These are phyloP conservation scores for Podospora fimiseda DNA, from an alignment of 495 filamentous ascomycete genomes.

Conservation along the genomic window DNA sequence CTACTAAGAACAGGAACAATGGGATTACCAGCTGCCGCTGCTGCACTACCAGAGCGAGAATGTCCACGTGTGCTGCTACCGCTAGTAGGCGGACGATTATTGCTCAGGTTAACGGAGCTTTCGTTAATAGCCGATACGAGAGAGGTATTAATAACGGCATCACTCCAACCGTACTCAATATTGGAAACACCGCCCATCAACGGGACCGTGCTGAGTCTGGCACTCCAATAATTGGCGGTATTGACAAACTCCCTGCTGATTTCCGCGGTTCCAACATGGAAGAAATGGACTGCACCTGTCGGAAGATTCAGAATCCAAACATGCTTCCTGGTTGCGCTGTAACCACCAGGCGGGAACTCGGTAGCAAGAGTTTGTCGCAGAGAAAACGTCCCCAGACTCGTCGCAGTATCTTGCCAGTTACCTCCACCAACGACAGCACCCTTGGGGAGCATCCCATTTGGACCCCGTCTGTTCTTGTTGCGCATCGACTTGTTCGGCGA, in stretches of 20 bases:
- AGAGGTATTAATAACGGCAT: slow-evolving; percentile 73
- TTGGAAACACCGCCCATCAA: slow-evolving; percentile 90
- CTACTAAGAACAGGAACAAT: slow-evolving; percentile 17
- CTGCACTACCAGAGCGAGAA: slow-evolving; percentile 40
- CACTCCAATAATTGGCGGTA: slow-evolving; percentile 97
- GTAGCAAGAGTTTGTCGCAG: slow-evolving; percentile 91
- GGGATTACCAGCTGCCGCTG: slow-evolving; percentile 23
- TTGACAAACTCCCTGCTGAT: slow-evolving; percentile 91
- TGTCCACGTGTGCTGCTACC: slow-evolving; percentile 25
- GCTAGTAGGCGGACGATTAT: slow-evolving; percentile 14
- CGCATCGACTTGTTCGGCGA: slow-evolving; percentile 66
- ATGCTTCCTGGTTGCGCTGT: slow-evolving; percentile 81
- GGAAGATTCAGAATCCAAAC: slow-evolving; percentile 95
- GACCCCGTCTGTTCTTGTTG: slow-evolving; percentile 52
- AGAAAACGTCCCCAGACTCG: slow-evolving; percentile 76
- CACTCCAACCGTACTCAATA: slow-evolving; percentile 95
- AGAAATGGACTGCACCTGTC: slow-evolving; percentile 89
- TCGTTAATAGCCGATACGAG: slow-evolving; percentile 51
- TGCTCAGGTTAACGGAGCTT: slow-evolving; percentile 15
- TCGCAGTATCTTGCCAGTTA: slow-evolving; percentile 95
- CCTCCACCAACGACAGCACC: slow-evolving; percentile 79
- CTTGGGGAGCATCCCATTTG: slow-evolving; percentile 30
- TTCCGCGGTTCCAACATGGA: slow-evolving; percentile 93
- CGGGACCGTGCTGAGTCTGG: slow-evolving; percentile 85
- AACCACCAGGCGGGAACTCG: slow-evolving; percentile 81